phyloP scores from a whole-genome alignment of 306 rosid species.

The Datisca glomerata region DNA sequence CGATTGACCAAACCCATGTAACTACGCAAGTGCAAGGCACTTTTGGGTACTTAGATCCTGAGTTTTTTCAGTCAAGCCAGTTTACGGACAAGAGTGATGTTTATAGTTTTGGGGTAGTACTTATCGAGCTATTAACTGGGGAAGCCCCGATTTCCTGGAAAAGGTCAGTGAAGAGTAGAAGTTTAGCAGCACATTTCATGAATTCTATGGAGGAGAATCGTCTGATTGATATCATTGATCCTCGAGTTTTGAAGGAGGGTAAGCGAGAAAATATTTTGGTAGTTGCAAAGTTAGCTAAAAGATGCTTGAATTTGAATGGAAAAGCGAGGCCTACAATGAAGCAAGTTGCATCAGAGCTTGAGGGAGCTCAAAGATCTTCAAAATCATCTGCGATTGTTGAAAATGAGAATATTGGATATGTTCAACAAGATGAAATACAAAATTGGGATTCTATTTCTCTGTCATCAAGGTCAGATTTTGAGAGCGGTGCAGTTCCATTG shows the following conservation, averaged over 20 bases:
- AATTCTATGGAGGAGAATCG: constrained; percentile 20
- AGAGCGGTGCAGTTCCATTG: not conserved
- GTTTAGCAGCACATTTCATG: constrained; percentile 30
- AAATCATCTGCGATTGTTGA: not conserved
- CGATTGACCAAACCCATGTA: constrained; percentile 41
- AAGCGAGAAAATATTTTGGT: constrained; percentile 16
- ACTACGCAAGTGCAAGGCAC: constrained; percentile 50
- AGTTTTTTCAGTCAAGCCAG: constrained; percentile 38
- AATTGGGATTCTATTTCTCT: not conserved
- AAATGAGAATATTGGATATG: not conserved
- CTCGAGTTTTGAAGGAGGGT: constrained; percentile 20
- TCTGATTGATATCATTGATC: constrained; percentile 24
- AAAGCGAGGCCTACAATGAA: constrained; percentile 50
- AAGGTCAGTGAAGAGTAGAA: constrained; percentile 17
- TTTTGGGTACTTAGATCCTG: constrained; percentile 62
- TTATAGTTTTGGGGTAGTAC: constrained; percentile 45
- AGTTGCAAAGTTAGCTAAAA: constrained; percentile 34
- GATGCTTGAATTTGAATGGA: constrained; percentile 41
- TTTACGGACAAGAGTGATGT: constrained; percentile 38
- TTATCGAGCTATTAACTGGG: constrained; percentile 42
- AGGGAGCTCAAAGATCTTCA: constrained; percentile 3
- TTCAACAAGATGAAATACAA: not conserved
- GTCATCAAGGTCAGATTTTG: not conserved
- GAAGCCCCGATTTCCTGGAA: constrained; percentile 23
- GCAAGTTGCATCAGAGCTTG: constrained; percentile 36